Evolutionary conservation across 176 grass and related monocot species (phyloP), one percentile per base, ranked within the genome.

Genomic region (Zizania latifolia): DNA sequence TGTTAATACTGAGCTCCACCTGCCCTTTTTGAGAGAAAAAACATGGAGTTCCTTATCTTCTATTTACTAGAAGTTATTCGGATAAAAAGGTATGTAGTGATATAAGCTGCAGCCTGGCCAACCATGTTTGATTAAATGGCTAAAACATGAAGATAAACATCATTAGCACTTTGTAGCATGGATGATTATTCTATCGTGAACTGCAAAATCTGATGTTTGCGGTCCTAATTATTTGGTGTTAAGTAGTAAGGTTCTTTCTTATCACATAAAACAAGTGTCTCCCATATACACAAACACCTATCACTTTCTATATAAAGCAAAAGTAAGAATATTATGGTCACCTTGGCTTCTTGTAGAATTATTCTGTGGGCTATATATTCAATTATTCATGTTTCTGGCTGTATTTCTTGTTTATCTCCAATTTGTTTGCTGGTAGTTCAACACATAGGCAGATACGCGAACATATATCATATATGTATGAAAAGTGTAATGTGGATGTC

Each of bases 221-320:
- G 32, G 31, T 53, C 31, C 72, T 62, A 75, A 38, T 30, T 73
- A 50, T 33, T 54, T 4, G 44, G 75, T 81, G 38, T 39, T 78
- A 41, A 31, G 23, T 65, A 66, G 35, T 23, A 70, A 71, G 44
- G n/a, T 71, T 86, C 72, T 21, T 30, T 66, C 71, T 59, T 29
- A 66, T 62, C 44, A 54, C 32, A 33, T 50, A 68, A 81, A 82
- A 65, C 3, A 22, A 51, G 27, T 60, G 13, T 39, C 12, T 60
- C 13, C 13, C 60, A 16, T 30, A 24, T 6, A 24, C 37, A 37
- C 24, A 36, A 82, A 56, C 72, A 71, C 76, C 33, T 29, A 68
- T 87, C 86, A 51, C 72, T 78, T 71, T 86, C 89, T 76, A 58
- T 2, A 69, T 70, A 90, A 86, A 95, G 80, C 36, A 60, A 81